These are phyloP conservation scores for Kalaharituber pfeilii DNA, from an alignment of 2,329 filamentous ascomycete species.

Conservation along the genomic window DNA sequence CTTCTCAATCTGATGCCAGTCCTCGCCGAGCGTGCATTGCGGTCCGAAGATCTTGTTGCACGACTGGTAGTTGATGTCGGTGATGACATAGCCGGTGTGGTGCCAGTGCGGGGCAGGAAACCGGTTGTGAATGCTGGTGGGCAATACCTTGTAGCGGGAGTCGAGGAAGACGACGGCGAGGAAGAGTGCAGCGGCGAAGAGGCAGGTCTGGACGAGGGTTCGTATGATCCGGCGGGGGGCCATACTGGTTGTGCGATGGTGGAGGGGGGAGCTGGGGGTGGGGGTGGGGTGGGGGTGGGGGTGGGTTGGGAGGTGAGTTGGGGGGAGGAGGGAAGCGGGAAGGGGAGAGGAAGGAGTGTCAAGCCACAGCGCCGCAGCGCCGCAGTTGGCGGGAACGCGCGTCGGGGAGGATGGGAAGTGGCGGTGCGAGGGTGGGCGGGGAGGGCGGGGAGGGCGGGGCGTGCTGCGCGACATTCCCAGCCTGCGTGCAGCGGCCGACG, in stretches of 20 bases:
- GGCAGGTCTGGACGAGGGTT: constrained; percentile 57
- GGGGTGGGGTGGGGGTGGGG: background rate
- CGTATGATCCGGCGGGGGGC: constrained; percentile 22
- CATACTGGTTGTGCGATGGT: constrained; percentile 11
- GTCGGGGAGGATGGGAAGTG: background rate
- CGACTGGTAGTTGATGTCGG: constrained; percentile 60
- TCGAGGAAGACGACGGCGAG: constrained; percentile 67
- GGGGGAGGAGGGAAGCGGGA: no score
- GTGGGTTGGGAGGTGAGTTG: background rate
- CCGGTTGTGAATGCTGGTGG: constrained; percentile 68
- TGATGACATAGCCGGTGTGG: constrained; percentile 57
- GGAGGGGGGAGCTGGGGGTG: background rate
- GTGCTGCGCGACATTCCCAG: no score
- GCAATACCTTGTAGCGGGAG: constrained; percentile 71
- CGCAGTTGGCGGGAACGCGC: background rate
- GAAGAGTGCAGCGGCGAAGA: constrained; percentile 47
- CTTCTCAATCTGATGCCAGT: constrained; percentile 74
- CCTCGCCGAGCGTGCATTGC: constrained; percentile 44
- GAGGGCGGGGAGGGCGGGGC: no score
- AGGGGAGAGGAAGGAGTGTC: no score
- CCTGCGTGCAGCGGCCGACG: no score
- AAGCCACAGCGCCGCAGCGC: no score
- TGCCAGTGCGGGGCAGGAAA: constrained; percentile 57
- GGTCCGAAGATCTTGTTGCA: constrained; percentile 58
- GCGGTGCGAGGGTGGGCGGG: no score